A percentile compares a stretch with the other conserved stretches of the same genome.
phyloP scores from a whole-genome alignment of 805 yeast genomes.

The Candida succiphila region DNA sequence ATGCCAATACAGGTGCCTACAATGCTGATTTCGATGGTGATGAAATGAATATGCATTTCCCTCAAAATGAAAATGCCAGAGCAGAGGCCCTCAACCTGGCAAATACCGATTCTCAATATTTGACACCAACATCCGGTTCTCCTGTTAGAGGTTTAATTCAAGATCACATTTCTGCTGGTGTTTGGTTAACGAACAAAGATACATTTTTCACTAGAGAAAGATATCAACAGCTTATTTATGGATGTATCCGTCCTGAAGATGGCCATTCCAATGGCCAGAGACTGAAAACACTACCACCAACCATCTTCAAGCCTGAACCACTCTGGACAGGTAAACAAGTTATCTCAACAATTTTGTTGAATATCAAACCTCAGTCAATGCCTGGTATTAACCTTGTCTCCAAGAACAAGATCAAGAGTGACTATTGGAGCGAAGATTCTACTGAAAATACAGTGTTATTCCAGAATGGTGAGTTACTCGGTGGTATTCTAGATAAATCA shows the following conservation, averaged over 20 bases:
- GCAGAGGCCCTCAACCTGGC: conserved; percentile 95
- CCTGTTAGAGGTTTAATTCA: conserved; percentile 98
- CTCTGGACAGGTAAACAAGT: conserved; percentile 98
- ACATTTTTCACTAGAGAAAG: conserved; percentile 81
- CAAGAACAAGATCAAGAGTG: conserved; percentile 83
- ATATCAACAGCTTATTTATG: conserved; percentile 89
- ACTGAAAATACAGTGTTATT: conserved; percentile 80
- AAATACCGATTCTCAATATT: conserved; percentile 93
- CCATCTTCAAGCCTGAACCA: conserved; percentile 76
- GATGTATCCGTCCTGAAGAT: conserved; percentile 94
- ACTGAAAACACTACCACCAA: conserved; percentile 79
- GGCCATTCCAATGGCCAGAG: conserved; percentile 73
- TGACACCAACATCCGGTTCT: conserved; percentile 97
- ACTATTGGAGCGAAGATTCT: conserved; percentile 87
- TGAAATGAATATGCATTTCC: conserved; percentile 99
- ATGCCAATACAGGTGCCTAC: conserved; percentile 98
- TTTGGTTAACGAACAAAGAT: conserved; percentile 94
- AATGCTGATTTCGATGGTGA: conserved; percentile 99
- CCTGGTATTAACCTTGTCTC: conserved; percentile 87
- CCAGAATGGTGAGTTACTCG: conserved; percentile 75
- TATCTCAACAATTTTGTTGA: conserved; percentile 81
- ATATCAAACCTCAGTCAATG: conserved; percentile 76
- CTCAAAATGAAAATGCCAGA: conserved; percentile 94
- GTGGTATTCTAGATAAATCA: conserved; percentile 94
- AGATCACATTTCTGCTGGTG: conserved; percentile 98